Conservation (phyloP, 2,329 filamentous ascomycete genomes). For the Scytalidium lignicola region DNA sequence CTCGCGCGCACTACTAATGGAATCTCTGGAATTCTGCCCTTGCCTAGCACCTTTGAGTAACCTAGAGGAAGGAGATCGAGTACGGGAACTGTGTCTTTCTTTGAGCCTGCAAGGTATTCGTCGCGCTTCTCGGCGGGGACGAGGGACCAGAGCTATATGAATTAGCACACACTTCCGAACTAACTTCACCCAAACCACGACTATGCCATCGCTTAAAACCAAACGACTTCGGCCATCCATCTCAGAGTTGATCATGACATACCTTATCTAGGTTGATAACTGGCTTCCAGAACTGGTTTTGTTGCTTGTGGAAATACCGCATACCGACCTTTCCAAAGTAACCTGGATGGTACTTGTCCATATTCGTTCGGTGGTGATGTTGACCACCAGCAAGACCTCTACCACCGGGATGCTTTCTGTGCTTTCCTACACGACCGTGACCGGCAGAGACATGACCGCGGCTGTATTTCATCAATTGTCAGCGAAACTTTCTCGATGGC, state of each 20-base stretch:
- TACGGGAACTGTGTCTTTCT: conserved; percentile 90
- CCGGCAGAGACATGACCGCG: conserved; percentile 98
- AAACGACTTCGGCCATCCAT: neutral
- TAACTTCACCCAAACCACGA: no score
- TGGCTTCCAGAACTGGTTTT: conserved; percentile 97
- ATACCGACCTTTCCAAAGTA: conserved; percentile 99
- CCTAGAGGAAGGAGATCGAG: conserved; percentile 96
- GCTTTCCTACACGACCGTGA: conserved; percentile 98
- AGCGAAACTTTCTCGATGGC: conserved; percentile 17
- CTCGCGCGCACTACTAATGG: conserved; percentile 91
- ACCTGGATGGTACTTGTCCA: conserved; percentile 93
- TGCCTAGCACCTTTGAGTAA: conserved; percentile 98
- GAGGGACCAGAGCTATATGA: conserved; percentile 79
- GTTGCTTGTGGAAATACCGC: conserved; percentile 94
- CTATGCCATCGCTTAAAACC: no score
- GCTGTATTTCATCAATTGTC: conserved; percentile 42
- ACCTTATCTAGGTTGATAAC: conserved; percentile 99
- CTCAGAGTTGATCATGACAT: conserved; percentile 25
- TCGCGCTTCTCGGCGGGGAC: conserved; percentile 90
- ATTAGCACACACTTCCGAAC: neutral
- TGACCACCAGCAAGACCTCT: conserved; percentile 95
- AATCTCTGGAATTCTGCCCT: conserved; percentile 90
- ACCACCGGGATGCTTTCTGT: conserved; percentile 85
- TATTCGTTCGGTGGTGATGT: conserved; percentile 95
- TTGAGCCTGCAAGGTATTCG: conserved; percentile 74